Evolutionary conservation across 2,329 filamentous ascomycete species (phyloP).

Genomic region (Pseudogymnoascus sp.): DNA sequence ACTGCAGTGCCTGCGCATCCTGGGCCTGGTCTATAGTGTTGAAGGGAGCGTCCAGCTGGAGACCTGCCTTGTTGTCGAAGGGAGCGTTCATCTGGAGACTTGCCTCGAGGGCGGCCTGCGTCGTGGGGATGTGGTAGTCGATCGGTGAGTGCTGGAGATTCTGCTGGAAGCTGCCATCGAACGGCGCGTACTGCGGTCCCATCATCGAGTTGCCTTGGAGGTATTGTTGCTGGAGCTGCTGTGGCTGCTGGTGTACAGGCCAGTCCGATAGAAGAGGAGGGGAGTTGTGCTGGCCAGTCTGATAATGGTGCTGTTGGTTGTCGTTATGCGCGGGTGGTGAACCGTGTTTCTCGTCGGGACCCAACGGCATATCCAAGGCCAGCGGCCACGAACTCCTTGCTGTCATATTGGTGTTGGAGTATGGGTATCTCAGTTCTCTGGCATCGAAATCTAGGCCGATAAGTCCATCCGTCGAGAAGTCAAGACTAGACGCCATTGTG

Average conservation of each 20-base stretch:
- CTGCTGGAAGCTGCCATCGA: conserved; percentile 24
- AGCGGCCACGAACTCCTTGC: conserved; percentile 28
- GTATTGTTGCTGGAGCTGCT: conserved; percentile 26
- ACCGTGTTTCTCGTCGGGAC: conserved; percentile 25
- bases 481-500: conserved; percentile 46
- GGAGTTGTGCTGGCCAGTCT: conserved; percentile 39
- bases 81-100: conserved; percentile 51
- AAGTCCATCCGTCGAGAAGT: conserved; percentile 55
- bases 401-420: conserved; percentile 37
- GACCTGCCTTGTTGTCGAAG: conserved; percentile 44
- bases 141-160: conserved; percentile 26
- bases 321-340: conserved; percentile 35
- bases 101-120: conserved; percentile 54
- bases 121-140: conserved; percentile 38
- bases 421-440: conserved; percentile 45
- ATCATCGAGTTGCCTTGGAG: conserved; percentile 27
- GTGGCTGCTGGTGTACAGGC: conserved; percentile 38
- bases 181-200: conserved; percentile 25
- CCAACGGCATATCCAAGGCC: conserved; percentile 27
- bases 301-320: conserved; percentile 30
- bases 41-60: conserved; percentile 54
- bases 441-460: conserved; percentile 54
- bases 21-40: conserved; percentile 45
- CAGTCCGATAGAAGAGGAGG: conserved; percentile 48
- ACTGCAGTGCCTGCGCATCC: conserved; percentile 47